A percentile compares a stretch with the other conserved stretches of the same genome.
phyloP scores from a whole-genome alignment of 805 yeast genomes.

The Hanseniaspora hatyaiensis region DNA sequence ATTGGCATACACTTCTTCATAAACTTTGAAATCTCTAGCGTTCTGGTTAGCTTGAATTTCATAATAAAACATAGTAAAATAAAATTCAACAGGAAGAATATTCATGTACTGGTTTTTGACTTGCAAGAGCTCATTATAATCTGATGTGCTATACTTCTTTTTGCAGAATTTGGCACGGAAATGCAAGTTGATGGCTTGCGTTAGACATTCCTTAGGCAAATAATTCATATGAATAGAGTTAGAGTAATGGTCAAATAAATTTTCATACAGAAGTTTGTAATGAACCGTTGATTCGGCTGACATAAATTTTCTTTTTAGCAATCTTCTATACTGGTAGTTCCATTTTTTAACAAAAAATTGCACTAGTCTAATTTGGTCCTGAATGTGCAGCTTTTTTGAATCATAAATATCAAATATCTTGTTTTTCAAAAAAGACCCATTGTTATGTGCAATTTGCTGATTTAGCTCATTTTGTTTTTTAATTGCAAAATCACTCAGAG shows the following conservation, averaged over 20 bases:
- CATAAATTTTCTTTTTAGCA: no score
- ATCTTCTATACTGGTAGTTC: neutral
- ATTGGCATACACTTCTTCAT: neutral
- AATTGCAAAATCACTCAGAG: neutral
- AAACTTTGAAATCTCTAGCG: neutral
- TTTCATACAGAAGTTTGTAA: neutral
- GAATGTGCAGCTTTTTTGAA: neutral
- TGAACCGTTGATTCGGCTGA: neutral
- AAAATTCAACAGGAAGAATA: neutral
- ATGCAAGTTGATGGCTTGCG: neutral
- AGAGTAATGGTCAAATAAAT: neutral
- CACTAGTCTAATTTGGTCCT: neutral
- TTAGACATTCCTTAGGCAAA: neutral
- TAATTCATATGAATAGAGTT: neutral
- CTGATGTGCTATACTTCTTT: neutral
- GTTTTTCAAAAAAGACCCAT: neutral
- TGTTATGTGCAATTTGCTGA: neutral
- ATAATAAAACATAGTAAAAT: neutral
- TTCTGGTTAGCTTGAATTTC: neutral
- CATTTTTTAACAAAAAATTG: neutral
- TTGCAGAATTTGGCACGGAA: neutral
- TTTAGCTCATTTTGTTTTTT: neutral
- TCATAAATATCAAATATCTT: neutral
- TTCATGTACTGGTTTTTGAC: neutral
- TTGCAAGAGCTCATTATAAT: neutral